Evolutionary conservation across 441 rosid species (phyloP), one percentile per base, ranked within the genome.

Genomic region (Aleurites moluccanus): DNA sequence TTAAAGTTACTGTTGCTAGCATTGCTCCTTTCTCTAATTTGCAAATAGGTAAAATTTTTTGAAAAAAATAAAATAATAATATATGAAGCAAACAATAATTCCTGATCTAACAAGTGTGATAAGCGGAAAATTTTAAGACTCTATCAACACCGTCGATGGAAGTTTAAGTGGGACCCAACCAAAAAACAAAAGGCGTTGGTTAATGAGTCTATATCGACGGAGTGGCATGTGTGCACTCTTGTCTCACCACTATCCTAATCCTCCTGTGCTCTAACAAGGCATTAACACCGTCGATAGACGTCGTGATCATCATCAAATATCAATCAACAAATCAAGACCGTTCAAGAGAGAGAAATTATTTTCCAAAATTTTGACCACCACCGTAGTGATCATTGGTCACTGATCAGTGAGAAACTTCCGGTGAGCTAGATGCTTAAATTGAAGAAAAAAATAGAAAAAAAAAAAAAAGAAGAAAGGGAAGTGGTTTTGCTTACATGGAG

Each of bases 401-500:
- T 49, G 47, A 66, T 42, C 69, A 13, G 69, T 13, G 35, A 40
- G 0, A 2, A 64, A 50, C 55, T 14, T 4, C 10, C 18, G 50
- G 7, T 2, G 18, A n/a, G 30, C 28, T 64, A 21, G 42, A 10
- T 9, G 10, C 14, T 38, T 1, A 65, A 44, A 10, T 70, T 42
- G 1, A 60, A 45, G 16, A 45, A 35, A 6, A 6, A 56, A 33
- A 27, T n/a, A n/a, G n/a, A n/a, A 45, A 27, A 45, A 35, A 6
- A 6, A 56, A 33, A 27, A 61, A 0, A 18, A 62, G 44, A 69
- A 38, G 1, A 10, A 47, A 23, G 6, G 38, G 30, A 71, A 35
- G 56, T 1, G 10, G 30, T 42, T 30, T 60, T 44, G 79, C 86
- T 88, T 85, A 92, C 97, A 71, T 85, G 86, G 70, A 87, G 82